Percentiles rank a stretch among this genome's conserved stretches.
Conservation (phyloP, 768 basidiomycete species). For the Termitomyces sp. region DNA sequence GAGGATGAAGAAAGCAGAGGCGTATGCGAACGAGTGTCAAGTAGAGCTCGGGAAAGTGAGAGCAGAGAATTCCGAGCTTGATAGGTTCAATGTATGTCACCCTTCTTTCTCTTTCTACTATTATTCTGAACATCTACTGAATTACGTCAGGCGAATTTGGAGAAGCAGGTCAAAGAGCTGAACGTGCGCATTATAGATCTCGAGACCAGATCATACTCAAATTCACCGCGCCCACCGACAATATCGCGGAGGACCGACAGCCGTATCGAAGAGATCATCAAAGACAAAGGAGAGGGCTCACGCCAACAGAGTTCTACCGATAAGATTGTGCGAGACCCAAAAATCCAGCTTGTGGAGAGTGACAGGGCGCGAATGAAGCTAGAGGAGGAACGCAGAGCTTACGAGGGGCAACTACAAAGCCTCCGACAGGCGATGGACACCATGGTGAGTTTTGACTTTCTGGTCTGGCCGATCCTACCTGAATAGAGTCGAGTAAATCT, state of each 20-base stretch:
- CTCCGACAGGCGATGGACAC: conserved; percentile 60
- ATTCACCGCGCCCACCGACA: conserved; percentile 53
- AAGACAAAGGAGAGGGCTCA: conserved; percentile 45
- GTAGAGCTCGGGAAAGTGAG: conserved; percentile 71
- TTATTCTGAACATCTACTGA: neutral
- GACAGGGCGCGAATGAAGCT: conserved; percentile 59
- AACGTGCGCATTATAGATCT: conserved; percentile 81
- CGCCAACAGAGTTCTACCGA: conserved; percentile 35
- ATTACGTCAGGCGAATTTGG: conserved; percentile 61
- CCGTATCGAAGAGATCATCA: conserved; percentile 68
- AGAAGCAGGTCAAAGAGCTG: conserved; percentile 83
- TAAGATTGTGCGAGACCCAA: conserved; percentile 44
- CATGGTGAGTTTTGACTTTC: conserved; percentile 43
- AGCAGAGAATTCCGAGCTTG: conserved; percentile 79
- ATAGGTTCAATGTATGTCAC: conserved; percentile 64
- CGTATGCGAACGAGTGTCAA: conserved; percentile 71
- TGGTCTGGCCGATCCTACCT: neutral
- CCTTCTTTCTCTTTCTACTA: conserved; percentile 3
- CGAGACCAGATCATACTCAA: conserved; percentile 73
- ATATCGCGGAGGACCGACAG: conserved; percentile 61
- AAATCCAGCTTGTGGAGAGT: conserved; percentile 53
- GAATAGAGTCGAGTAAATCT: neutral
- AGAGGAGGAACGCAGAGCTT: conserved; percentile 62
- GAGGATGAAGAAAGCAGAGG: conserved; percentile 79
- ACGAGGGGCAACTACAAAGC: conserved; percentile 53